These are phyloP conservation scores for Neoarthrinium moseri DNA, from an alignment of 2,329 filamentous ascomycete species.

Conservation along the genomic window DNA sequence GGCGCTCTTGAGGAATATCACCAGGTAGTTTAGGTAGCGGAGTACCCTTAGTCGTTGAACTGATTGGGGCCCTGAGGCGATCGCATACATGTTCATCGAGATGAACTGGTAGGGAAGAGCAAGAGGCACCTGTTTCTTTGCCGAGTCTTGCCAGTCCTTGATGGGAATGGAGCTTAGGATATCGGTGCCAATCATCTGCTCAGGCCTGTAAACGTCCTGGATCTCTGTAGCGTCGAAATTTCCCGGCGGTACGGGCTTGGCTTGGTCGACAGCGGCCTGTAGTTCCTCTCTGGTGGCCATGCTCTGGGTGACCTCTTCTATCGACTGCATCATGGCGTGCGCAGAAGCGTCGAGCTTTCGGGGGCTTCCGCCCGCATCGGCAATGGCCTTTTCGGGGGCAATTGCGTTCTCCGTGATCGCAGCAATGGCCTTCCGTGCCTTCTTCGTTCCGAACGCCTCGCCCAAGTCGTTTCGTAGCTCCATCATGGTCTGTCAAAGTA, in stretches of 20 bases:
- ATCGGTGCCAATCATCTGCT: conserved; percentile 64
- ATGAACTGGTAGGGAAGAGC: conserved; percentile 62
- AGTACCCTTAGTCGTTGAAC: conserved; percentile 55
- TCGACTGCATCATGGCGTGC: conserved; percentile 60
- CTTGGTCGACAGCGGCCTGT: conserved; percentile 61
- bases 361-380: conserved; percentile 29
- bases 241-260: conserved; percentile 71
- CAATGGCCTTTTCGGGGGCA: conserved; percentile 58
- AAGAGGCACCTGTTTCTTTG: conserved; percentile 57
- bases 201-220: conserved; percentile 70
- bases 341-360: conserved; percentile 55
- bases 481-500: conserved; percentile 48
- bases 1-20: conserved; percentile 50
- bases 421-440: conserved; percentile 73
- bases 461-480: conserved; percentile 69
- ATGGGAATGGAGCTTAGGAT: conserved; percentile 67
- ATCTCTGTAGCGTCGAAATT: conserved; percentile 67
- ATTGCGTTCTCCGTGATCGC: conserved; percentile 67
- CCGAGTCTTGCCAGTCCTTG: conserved; percentile 71
- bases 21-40: conserved; percentile 58
- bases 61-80: conserved; percentile 53
- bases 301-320: conserved; percentile 59
- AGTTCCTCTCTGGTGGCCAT: conserved; percentile 68
- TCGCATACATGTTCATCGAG: conserved; percentile 56
- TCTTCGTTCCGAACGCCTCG: conserved; percentile 80